Evolutionary conservation across 1,139 yeast genomes (phyloP).

Genomic region (Yamadazyma atmosphaerica): DNA sequence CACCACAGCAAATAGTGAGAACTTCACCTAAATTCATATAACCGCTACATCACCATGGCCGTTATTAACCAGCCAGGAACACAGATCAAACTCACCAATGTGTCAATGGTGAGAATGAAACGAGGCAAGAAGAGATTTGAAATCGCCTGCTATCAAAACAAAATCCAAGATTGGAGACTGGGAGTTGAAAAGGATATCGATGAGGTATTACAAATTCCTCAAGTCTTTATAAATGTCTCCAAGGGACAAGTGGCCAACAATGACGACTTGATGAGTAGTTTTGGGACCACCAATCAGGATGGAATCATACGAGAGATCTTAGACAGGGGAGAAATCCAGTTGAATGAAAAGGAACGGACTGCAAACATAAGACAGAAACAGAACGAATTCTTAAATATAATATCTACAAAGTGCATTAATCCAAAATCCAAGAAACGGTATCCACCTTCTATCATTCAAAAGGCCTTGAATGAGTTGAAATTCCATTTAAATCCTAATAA

Average conservation of each 20-base stretch:
- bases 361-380: conserved; percentile 73
- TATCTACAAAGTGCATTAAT: conserved; percentile 88
- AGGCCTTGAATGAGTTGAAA: conserved; percentile 76
- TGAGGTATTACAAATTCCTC: conserved; percentile 95
- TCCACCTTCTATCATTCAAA: conserved; percentile 92
- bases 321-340: conserved; percentile 89
- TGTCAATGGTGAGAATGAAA: conserved; percentile 86
- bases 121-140: conserved; percentile 91
- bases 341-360: conserved; percentile 89
- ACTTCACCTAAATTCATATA: too few relatives aligned
- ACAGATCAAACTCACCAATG: conserved; percentile 89
- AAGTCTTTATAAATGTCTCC: conserved; percentile 87
- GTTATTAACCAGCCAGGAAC: conserved; percentile 83
- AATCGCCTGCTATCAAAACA: conserved; percentile 94
- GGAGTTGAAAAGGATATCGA: conserved; percentile 91
- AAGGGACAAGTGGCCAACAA: conserved; percentile 93
- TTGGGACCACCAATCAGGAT: conserved; percentile 76
- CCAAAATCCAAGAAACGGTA: conserved; percentile 88
- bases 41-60: conserved; percentile 40
- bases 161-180: conserved; percentile 92
- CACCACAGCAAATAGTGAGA: too few relatives aligned
- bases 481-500: conserved; percentile 79
- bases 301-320: conserved; percentile 76
- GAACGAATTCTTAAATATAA: conserved; percentile 79
- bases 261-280: conserved; percentile 73